A percentile compares a stretch with the other conserved stretches of the same genome.
These are phyloP conservation scores for Flaveria trinervia DNA, from an alignment of 129 eudicot genomes.

Conservation along the genomic window DNA sequence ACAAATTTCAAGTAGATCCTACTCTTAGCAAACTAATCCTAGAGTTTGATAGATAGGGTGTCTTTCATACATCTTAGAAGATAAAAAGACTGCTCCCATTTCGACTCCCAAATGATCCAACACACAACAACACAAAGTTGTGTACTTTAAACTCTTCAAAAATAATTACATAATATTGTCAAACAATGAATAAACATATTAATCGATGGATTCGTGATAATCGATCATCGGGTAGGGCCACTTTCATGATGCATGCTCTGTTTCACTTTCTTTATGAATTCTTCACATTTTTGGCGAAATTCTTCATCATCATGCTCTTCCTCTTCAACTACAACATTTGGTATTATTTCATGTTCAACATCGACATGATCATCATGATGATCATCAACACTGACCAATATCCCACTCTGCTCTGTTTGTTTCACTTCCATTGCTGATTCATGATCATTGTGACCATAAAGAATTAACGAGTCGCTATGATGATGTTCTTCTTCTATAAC, in stretches of 20 bases:
- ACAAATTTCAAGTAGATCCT: too few relatives aligned
- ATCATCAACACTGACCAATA: not conserved
- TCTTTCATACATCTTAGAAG: too few relatives aligned
- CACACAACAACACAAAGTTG: too few relatives aligned
- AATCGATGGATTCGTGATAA: not conserved
- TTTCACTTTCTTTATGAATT: conserved; percentile 23
- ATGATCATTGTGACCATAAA: not conserved
- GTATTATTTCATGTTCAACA: not conserved
- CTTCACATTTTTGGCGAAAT: conserved; percentile 21
- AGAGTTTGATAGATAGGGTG: too few relatives aligned
- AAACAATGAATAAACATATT: not conserved
- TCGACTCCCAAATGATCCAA: too few relatives aligned
- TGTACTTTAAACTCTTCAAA: too few relatives aligned
- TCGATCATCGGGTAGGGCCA: not conserved
- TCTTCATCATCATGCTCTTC: not conserved
- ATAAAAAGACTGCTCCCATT: too few relatives aligned
- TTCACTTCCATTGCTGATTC: conserved; percentile 11
- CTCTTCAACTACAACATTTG: too few relatives aligned
- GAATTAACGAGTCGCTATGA: too few relatives aligned
- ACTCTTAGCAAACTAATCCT: too few relatives aligned
- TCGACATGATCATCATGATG: not conserved
- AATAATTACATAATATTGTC: not conserved
- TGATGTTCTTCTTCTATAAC: too few relatives aligned
- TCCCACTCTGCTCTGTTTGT: not conserved
- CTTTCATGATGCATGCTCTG: conserved; percentile 21